Evolutionary conservation across 2,329 filamentous ascomycete species (phyloP).

Genomic region (Calonectria naviculata): DNA sequence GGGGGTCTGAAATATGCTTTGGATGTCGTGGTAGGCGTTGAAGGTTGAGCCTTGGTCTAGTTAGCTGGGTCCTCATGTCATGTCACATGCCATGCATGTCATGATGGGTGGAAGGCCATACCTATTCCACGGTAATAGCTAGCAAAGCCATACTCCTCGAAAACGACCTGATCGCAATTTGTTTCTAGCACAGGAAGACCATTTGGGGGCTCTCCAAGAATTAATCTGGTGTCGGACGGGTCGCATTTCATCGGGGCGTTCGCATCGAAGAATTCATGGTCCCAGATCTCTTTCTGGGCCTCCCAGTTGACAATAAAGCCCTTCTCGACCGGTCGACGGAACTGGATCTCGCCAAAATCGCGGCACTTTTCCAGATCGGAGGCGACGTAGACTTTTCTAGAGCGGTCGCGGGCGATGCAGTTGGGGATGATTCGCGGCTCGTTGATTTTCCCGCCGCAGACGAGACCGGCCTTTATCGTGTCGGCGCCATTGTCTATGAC

Average conservation of each 20-base stretch:
- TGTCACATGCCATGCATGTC: neutral
- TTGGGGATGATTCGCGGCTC: slow-evolving; percentile 85
- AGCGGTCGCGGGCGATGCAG: slow-evolving; percentile 85
- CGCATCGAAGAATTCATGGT: slow-evolving; percentile 82
- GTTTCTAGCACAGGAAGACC: slow-evolving; percentile 82
- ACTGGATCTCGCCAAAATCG: slow-evolving; percentile 90
- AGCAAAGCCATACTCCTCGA: slow-evolving; percentile 95
- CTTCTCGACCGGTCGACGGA: slow-evolving; percentile 91
- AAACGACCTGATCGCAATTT: slow-evolving; percentile 95
- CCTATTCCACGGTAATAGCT: slow-evolving; percentile 84
- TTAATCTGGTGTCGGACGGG: slow-evolving; percentile 82
- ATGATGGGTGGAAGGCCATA: slow-evolving; percentile 41
- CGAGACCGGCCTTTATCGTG: slow-evolving; percentile 90
- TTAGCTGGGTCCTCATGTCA: slow-evolving; percentile 10
- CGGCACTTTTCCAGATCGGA: slow-evolving; percentile 82
- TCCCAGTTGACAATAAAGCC: slow-evolving; percentile 98
- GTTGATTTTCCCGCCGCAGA: slow-evolving; percentile 57
- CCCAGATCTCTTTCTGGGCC: slow-evolving; percentile 94
- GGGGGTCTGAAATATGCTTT: slow-evolving; percentile 73
- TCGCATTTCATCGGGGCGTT: slow-evolving; percentile 77
- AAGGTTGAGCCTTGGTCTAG: slow-evolving; percentile 70
- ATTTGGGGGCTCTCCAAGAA: slow-evolving; percentile 89
- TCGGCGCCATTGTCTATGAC: slow-evolving; percentile 94
- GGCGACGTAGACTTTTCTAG: slow-evolving; percentile 82
- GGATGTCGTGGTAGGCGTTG: slow-evolving; percentile 85